phyloP scores from a whole-genome alignment of 192 early-diverging fungal species.

The Obelidium mucronatum region DNA sequence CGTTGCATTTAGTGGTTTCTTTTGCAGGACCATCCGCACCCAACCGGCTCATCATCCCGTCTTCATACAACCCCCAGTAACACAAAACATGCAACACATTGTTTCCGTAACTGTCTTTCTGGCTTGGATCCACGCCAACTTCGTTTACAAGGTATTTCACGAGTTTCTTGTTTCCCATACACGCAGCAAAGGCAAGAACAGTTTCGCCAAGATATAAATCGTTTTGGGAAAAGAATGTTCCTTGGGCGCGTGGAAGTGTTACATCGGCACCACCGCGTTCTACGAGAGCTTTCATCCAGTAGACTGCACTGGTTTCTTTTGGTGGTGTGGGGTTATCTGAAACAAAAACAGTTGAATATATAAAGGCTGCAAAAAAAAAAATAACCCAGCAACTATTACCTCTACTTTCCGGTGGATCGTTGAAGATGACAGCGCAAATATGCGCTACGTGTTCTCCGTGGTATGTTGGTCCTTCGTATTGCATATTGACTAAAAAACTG shows the following conservation, averaged over 20 bases:
- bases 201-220: constrained; percentile 32
- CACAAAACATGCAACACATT: constrained; percentile 29
- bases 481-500: constrained; percentile 9
- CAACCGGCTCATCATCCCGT: neutral
- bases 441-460: constrained; percentile 15
- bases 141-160: constrained; percentile 14
- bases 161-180: constrained; percentile 28
- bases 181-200: constrained; percentile 28
- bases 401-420: neutral
- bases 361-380: no score
- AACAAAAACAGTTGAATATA: no score
- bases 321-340: neutral
- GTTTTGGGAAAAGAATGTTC: constrained; percentile 9
- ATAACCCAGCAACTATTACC: no score
- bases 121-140: constrained; percentile 18
- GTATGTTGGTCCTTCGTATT: neutral
- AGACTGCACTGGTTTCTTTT: constrained; percentile 8
- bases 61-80: constrained; percentile 16
- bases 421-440: constrained; percentile 1
- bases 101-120: constrained; percentile 15
- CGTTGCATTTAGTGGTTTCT: neutral
- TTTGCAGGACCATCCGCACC: neutral
- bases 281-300: constrained; percentile 4
- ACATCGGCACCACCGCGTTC: constrained; percentile 1
- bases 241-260: constrained; percentile 15